A percentile compares a stretch with the other conserved stretches of the same genome.
phyloP scores from a whole-genome alignment of 2,329 filamentous ascomycete species.

The Zasmidium angulare region DNA sequence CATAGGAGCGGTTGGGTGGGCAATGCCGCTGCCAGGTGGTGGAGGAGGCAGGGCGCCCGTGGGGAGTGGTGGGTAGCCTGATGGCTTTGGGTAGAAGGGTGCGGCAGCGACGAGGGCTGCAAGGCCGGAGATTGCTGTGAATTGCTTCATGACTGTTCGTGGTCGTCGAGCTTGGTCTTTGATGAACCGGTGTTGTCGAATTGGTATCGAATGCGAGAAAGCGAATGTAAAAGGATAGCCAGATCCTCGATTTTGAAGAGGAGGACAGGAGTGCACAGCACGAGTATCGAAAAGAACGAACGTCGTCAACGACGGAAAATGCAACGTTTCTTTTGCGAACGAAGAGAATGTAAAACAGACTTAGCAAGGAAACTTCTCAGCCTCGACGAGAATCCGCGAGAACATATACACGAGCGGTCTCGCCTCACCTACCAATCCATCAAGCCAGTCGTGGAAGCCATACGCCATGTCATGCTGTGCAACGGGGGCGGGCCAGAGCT shows the following conservation, averaged over 20 bases:
- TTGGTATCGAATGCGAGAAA: neutral
- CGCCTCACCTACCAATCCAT: neutral
- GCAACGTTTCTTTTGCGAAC: neutral
- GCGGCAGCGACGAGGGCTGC: conserved; percentile 6
- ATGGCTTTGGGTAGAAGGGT: conserved; percentile 1
- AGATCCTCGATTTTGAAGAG: neutral
- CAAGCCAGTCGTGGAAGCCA: neutral
- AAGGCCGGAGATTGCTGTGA: conserved; percentile 4
- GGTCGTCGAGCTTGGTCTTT: neutral
- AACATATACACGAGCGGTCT: neutral
- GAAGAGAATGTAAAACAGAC: neutral
- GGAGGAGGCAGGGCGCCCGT: neutral
- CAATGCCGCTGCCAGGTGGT: neutral
- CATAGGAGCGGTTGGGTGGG: neutral
- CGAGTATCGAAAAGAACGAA: neutral
- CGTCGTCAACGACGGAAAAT: neutral
- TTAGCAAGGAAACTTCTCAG: neutral
- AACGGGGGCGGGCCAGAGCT: neutral
- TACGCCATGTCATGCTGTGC: neutral
- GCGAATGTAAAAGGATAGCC: conserved; percentile 6
- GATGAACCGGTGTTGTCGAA: neutral
- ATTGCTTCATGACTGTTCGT: conserved; percentile 3
- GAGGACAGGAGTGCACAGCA: conserved; percentile 6
- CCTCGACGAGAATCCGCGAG: neutral
- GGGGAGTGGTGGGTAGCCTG: neutral